Evolutionary conservation across 2,329 filamentous ascomycete species (phyloP), one percentile per base, ranked within the genome.

Genomic region (Aspergillus aculeatus): DNA sequence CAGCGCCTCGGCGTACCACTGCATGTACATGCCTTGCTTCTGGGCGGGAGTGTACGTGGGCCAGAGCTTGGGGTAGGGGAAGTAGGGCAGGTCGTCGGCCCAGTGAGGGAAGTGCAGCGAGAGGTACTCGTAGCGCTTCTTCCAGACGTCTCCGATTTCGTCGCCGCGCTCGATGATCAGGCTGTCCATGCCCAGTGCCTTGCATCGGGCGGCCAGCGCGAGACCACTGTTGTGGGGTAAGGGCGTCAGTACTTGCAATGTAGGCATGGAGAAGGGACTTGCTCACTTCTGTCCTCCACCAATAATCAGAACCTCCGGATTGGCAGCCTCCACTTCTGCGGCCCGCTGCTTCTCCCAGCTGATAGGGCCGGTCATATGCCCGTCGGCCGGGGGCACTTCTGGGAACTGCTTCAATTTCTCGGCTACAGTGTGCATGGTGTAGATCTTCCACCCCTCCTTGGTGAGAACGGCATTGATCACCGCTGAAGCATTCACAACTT

Each of bases 401-500:
- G 73, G 73, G 56, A 72, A 74, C 14, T 70, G 58, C 58, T 69
- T 70, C 11, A 75, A 63, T 10, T 60, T 61, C 61, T 75, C 73
- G 26, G 69, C 69, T 16, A 70, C 73, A 1, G 73, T 74, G 60
- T 75, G 71, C 66, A 75, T 68, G 2, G 69, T 72, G 58, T 73
- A 75, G 21, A 75, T 71, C 58, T 62, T 74, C 70, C 70, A 75
- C 31, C 73, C 73, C 31, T 70, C 62, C 47, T 68, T 62, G 23
- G 72, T 73, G 3, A 74, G 61, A 2, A 75, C 68, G 12, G 68
- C 69, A 57, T 75, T 75, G 49, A 73, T 67, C 3, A 73, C 65
- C 5, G 71, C 70, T 3, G 70, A 70, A 5, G 71, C 68, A 49
- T 23, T 14, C 5, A 60, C 53, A 24, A 72, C 47, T 31, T 73